Base-by-base conservation (phyloP, 2,329 filamentous ascomycete species). In the Rosellinia necatrix region DNA sequence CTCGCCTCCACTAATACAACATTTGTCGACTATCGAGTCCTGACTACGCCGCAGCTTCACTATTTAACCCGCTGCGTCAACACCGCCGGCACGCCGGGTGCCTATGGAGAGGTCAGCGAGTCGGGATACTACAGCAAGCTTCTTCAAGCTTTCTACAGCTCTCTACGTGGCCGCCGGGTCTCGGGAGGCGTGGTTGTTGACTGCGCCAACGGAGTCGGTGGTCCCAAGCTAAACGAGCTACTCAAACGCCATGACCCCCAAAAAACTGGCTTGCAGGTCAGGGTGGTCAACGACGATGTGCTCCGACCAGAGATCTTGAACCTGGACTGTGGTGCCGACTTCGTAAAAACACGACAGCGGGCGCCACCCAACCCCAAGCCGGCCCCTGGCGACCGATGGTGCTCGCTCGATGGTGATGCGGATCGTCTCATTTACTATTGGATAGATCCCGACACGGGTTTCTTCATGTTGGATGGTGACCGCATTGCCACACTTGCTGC, bases 21-120 rank as follows among this genome's bases (percentile, higher is more conserved):
- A 58, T 88, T 85, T 70, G 85, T 85, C 69, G 93, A 97, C 78
- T 93, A 87, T 78, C 94, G 93, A 75, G 87, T 92, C 71, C 81
- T 97, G 68, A 97, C 94, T 10, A 99, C 94, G 3, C 94, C 94
- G n/a, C 94, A 97, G 77, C 83, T 99, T 56, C 94, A 99, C 78
- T 99, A 99, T 76, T 81, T 97, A 62, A 93, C 93, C 27, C 90
- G 94, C 63, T 96, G 92, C 74, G 84, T 92, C 76, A 99, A 99
- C 77, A 97, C 93, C 1, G 84, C 94, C 67, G 90, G 89, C 59
- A 96, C 91, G 2, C 87, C 89, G 53, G 87, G 92, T 65, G 84
- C 91, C 15, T 99, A 97, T 71, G 94, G 94, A 54, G 86, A 91
- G 70, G 84, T 91, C 49, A 96, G 89, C 60, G 93, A 97, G 78